A percentile compares a stretch with the other conserved stretches of the same genome.
phyloP scores from a whole-genome alignment of 768 basidiomycete genomes.

The Xanthoconium stramineum region DNA sequence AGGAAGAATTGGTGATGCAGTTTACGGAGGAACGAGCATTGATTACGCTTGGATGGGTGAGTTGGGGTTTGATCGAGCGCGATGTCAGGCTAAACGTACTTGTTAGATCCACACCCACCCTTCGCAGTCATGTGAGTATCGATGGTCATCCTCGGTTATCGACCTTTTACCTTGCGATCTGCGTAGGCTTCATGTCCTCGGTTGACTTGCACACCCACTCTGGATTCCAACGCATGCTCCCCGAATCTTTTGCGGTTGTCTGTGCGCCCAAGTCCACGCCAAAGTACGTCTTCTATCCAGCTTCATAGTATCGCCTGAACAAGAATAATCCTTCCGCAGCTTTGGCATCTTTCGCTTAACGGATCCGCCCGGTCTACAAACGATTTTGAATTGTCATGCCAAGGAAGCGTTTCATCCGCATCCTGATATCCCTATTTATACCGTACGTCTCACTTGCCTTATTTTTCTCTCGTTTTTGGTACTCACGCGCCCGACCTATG shows the following conservation, averaged over 20 bases:
- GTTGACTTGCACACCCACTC: conserved; percentile 91
- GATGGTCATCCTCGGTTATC: background rate
- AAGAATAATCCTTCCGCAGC: conserved; percentile 23
- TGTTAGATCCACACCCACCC: conserved; percentile 88
- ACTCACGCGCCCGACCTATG: background rate
- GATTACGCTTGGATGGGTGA: conserved; percentile 89
- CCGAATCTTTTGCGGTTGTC: conserved; percentile 90
- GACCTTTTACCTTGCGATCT: background rate
- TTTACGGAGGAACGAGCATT: conserved; percentile 80
- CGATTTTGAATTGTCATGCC: conserved; percentile 62
- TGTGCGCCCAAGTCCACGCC: conserved; percentile 81
- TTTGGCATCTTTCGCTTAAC: conserved; percentile 90
- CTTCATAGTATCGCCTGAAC: background rate
- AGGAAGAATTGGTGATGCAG: conserved; percentile 81
- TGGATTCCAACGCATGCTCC: conserved; percentile 84
- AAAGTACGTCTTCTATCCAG: conserved; percentile 44
- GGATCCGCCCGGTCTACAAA: conserved; percentile 77
- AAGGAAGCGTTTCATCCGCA: conserved; percentile 87
- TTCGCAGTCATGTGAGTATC: conserved; percentile 71
- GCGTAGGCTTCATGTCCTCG: conserved; percentile 87
- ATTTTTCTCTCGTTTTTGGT: background rate
- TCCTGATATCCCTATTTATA: conserved; percentile 80
- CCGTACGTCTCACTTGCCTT: conserved; percentile 46
- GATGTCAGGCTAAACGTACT: background rate
- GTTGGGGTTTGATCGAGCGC: conserved; percentile 20